Base-by-base conservation (phyloP, 129 eudicot genomes). In the Flaveria sonorensis region DNA sequence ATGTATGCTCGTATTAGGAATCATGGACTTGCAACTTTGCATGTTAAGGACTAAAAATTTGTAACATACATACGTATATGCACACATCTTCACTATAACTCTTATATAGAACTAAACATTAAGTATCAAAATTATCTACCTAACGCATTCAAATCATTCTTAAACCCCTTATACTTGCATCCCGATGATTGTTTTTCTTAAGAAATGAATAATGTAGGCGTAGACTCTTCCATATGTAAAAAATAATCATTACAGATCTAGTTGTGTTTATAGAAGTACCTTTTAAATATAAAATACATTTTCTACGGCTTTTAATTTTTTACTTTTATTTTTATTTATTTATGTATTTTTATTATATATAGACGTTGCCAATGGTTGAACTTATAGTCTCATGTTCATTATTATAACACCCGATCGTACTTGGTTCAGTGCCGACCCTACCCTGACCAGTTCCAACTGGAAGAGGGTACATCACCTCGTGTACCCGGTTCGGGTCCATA, bases 171-270 rank as follows among this genome's bases (percentile, higher is more conserved):
- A 20, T 24, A 55, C 80, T 28, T 56, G 80, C 40, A 36, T 36
- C 5, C 6, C 0, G 36, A 0, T 30, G n/a, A 30, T 30, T 36
- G 6, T 32, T 36, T 5, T 36, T 36, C 5, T 32, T 4, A 4
- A 28, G 32, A 28, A 28, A 88, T 0, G 90, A 52, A 59, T 88
- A 90, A 75, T 90, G 86, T 0, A 71, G 75, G 14, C 86, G 89
- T 7, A 86, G 76, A 7, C 88, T 79, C 75, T 88, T 82, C 96
- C 96, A 90, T 9, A 88, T 87, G 21, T 71, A 84, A 28, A 90
- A 72, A 16, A 67, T 82, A 32, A 76, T 32, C 12, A 86, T 67
- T 28, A 51, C 13, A 1, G 82, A 80, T 32, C 21, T 20, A 14
- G 21, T 52, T 59, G 75, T 73, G 3, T 79, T 75, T 74, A 32